These are phyloP conservation scores for Geotrichum citri-aurantii DNA, from an alignment of 1,139 yeast genomes.

Conservation along the genomic window DNA sequence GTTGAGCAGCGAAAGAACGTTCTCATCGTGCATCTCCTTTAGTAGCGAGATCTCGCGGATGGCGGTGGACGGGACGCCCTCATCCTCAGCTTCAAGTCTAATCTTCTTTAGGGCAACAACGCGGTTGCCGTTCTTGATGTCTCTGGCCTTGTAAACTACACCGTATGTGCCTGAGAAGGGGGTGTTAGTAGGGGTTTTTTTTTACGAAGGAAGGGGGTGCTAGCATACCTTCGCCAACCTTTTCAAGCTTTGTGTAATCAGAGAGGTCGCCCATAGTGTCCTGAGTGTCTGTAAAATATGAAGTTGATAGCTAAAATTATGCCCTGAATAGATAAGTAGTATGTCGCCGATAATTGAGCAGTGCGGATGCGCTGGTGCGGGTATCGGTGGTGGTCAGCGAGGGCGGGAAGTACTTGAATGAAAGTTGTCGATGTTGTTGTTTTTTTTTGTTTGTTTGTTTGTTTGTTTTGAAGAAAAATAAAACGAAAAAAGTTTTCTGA, in stretches of 20 bases:
- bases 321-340: not conserved
- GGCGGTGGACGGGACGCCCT: slow-evolving; percentile 98
- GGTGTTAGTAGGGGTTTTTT: not conserved
- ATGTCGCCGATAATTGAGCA: not conserved
- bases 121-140: slow-evolving; percentile 80
- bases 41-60: slow-evolving; percentile 90
- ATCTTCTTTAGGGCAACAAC: slow-evolving; percentile 93
- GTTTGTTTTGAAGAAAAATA: not conserved
- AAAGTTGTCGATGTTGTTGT: not conserved
- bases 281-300: not conserved
- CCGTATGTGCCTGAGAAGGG: slow-evolving; percentile 69
- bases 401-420: not conserved
- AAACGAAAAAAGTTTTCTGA: not conserved
- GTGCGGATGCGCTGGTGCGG: not conserved
- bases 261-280: slow-evolving; percentile 70
- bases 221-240: slow-evolving; percentile 81
- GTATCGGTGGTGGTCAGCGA: not conserved
- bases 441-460: not conserved
- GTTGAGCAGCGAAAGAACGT: slow-evolving; percentile 84
- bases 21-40: slow-evolving; percentile 88
- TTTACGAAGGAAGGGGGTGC: slow-evolving; percentile 6
- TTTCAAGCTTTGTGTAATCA: slow-evolving; percentile 89
- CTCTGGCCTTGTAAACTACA: slow-evolving; percentile 94
- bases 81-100: slow-evolving; percentile 93
- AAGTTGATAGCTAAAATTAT: not conserved